Percentiles rank a stretch among this genome's conserved stretches.
These are phyloP conservation scores for Colletotrichum camelliae DNA, from an alignment of 2,329 filamentous ascomycete species.

Conservation along the genomic window DNA sequence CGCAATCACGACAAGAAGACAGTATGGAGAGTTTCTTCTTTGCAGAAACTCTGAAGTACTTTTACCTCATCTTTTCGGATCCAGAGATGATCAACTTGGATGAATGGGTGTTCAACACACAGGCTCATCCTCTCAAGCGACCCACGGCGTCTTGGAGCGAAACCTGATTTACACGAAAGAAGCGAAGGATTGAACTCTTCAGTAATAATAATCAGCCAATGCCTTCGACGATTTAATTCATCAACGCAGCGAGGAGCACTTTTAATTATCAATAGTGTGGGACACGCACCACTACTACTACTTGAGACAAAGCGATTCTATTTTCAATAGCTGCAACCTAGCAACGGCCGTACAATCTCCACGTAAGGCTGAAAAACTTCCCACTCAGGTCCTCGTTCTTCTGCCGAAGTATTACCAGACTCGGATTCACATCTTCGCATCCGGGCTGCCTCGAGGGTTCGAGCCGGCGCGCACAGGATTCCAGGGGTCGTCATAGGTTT, in stretches of 20 bases:
- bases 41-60: conserved; percentile 78
- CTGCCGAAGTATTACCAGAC: not conserved
- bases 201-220: no score
- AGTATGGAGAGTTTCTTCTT: conserved; percentile 70
- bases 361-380: no score
- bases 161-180: not conserved
- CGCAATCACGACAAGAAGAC: conserved; percentile 45
- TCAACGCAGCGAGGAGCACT: no score
- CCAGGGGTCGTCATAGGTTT: not conserved
- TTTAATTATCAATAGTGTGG: no score
- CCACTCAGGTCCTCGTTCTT: no score
- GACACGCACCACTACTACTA: no score
- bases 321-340: no score
- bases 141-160: not conserved
- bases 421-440: not conserved
- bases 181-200: no score
- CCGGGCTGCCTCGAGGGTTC: not conserved
- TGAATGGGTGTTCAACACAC: conserved; percentile 67
- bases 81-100: conserved; percentile 69
- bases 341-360: no score
- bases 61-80: conserved; percentile 73
- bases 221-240: no score
- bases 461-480: not conserved
- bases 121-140: conserved; percentile 50
- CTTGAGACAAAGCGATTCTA: no score